A percentile compares a stretch with the other conserved stretches of the same genome.
Conservation (phyloP, 805 yeast species). For the Saccharomycopsis malanga region DNA sequence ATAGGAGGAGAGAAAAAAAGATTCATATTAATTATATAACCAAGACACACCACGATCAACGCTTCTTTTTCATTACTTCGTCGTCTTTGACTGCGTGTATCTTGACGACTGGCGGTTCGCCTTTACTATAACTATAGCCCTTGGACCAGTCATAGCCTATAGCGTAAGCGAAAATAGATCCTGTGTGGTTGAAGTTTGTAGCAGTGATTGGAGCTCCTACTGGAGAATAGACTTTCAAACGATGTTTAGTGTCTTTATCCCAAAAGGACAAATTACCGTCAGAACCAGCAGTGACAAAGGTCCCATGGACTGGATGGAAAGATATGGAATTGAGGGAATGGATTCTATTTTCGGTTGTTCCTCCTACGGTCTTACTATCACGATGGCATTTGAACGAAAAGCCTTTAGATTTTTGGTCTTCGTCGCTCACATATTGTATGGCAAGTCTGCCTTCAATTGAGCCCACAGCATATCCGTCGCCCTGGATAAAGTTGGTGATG, state of each 20-base stretch:
- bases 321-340: conserved; percentile 70
- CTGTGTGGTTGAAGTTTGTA: conserved; percentile 74
- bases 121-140: conserved; percentile 73
- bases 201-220: conserved; percentile 64
- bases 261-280: conserved; percentile 93
- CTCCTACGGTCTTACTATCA: conserved; percentile 47
- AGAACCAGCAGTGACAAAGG: conserved; percentile 89
- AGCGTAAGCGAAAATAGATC: conserved; percentile 85
- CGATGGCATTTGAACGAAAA: conserved; percentile 96
- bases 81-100: conserved; percentile 81
- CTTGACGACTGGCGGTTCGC: conserved; percentile 70
- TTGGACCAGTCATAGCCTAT: conserved; percentile 93
- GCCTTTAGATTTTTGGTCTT: conserved; percentile 61
- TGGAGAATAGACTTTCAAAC: conserved; percentile 74
- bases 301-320: conserved; percentile 86
- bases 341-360: conserved; percentile 55
- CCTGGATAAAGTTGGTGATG: conserved; percentile 80
- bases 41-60: too few relatives aligned
- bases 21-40: too few relatives aligned
- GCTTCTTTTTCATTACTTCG: conserved; percentile 43
- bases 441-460: conserved; percentile 95
- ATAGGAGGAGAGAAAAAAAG: too few relatives aligned
- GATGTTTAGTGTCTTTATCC: conserved; percentile 89
- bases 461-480: conserved; percentile 88
- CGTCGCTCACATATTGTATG: conserved; percentile 82